Conservation (phyloP, 768 basidiomycete genomes). For the Agaricus blazei region DNA sequence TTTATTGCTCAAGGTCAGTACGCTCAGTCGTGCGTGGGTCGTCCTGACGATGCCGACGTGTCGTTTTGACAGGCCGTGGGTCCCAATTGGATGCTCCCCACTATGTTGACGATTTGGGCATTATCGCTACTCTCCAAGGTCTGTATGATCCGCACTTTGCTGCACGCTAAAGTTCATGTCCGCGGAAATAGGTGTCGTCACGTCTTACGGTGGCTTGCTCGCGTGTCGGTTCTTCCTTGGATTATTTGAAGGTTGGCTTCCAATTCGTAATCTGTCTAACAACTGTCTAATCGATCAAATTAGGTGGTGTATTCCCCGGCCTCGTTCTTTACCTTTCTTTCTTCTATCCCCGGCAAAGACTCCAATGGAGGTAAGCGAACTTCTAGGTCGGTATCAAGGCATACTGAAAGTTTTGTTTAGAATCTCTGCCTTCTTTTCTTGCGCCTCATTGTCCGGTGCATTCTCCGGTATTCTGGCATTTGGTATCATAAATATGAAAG, state of each 20-base stretch:
- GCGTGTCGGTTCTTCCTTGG: constrained; percentile 49
- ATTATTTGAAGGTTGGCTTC: constrained; percentile 35
- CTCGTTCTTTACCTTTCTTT: constrained; percentile 53
- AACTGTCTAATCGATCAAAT: neutral
- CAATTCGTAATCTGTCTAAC: neutral
- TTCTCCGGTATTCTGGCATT: constrained; percentile 68
- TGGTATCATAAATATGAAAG: constrained; percentile 61
- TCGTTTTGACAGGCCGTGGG: constrained; percentile 38
- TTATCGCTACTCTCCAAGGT: constrained; percentile 62
- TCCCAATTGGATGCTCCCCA: constrained; percentile 52
- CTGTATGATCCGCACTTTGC: neutral
- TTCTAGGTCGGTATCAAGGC: no score
- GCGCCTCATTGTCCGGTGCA: constrained; percentile 55
- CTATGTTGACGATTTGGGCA: constrained; percentile 62
- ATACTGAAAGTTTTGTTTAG: constrained; percentile 20
- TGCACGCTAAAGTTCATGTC: constrained; percentile 4
- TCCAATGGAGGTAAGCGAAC: constrained; percentile 40
- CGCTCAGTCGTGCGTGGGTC: no score
- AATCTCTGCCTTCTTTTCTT: constrained; percentile 44
- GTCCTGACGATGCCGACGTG: neutral
- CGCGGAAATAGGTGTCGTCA: constrained; percentile 36
- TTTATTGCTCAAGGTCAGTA: constrained; percentile 45
- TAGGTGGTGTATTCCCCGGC: constrained; percentile 55
- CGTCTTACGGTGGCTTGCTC: constrained; percentile 37
- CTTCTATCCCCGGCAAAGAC: constrained; percentile 46